phyloP scores from a whole-genome alignment of 306 rosid species.

The Astragalus glycyphyllos region DNA sequence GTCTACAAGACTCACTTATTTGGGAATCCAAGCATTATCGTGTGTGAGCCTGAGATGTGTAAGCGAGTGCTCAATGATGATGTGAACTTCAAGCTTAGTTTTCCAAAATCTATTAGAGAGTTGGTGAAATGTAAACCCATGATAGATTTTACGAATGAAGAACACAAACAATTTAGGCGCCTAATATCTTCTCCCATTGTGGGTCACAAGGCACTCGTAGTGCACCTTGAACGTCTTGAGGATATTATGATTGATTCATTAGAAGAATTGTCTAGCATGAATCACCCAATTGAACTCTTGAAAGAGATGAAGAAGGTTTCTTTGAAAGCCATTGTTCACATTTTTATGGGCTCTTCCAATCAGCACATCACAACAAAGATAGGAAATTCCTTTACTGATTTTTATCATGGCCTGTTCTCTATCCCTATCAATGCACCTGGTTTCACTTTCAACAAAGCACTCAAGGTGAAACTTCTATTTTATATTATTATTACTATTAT shows the following conservation, averaged over 20 bases:
- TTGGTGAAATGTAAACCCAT: not conserved
- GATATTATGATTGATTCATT: not conserved
- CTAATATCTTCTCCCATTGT: conserved; percentile 36
- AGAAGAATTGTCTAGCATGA: conserved; percentile 41
- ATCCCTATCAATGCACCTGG: conserved; percentile 36
- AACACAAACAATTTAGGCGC: conserved; percentile 43
- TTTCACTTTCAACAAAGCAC: conserved; percentile 43
- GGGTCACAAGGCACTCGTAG: conserved; percentile 25
- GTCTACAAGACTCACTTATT: conserved; percentile 25
- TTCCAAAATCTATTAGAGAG: conserved; percentile 29
- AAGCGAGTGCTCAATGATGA: conserved; percentile 36
- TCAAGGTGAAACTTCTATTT: conserved; percentile 35
- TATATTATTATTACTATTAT: not conserved
- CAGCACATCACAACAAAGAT: not conserved
- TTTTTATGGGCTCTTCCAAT: conserved; percentile 43
- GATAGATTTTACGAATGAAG: not conserved
- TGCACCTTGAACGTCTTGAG: conserved; percentile 36
- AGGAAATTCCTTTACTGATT: not conserved
- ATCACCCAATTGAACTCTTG: conserved; percentile 40
- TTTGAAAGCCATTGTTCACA: conserved; percentile 40
- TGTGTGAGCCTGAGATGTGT: conserved; percentile 37
- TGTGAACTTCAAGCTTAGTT: conserved; percentile 38
- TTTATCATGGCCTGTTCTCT: not conserved
- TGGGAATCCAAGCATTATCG: conserved; percentile 22
- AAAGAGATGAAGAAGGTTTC: conserved; percentile 35